These are phyloP conservation scores for Capsella bursapastoris DNA, from an alignment of 345 rosid species.

Conservation along the genomic window DNA sequence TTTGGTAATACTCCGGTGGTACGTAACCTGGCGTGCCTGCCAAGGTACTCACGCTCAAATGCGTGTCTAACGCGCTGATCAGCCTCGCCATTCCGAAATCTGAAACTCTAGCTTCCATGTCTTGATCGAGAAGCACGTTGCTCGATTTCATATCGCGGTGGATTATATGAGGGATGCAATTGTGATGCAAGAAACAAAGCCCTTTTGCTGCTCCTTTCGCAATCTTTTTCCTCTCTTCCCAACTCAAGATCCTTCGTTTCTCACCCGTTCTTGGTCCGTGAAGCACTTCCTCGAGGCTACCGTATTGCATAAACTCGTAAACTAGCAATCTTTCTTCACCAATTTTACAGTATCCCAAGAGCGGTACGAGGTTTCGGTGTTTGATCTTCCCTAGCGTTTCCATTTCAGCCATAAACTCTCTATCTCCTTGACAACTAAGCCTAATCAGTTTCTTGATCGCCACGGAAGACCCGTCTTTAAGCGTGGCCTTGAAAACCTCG, in stretches of 20 bases:
- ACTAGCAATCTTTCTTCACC: constrained; percentile 96
- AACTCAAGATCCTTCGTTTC: constrained; percentile 58
- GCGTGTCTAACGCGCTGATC: constrained; percentile 94
- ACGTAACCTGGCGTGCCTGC: constrained; percentile 98
- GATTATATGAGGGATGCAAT: constrained; percentile 94
- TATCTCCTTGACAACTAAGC: constrained; percentile 90
- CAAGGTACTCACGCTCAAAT: constrained; percentile 90
- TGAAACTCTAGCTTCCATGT: constrained; percentile 92
- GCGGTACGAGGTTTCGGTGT: constrained; percentile 90
- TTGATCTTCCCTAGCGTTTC: constrained; percentile 96
- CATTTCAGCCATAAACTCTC: constrained; percentile 99
- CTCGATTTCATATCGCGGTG: constrained; percentile 98
- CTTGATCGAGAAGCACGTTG: constrained; percentile 86
- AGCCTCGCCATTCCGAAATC: constrained; percentile 99
- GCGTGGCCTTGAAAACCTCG: constrained; percentile 90
- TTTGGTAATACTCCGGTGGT: constrained; percentile 95
- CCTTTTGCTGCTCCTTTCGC: constrained; percentile 96
- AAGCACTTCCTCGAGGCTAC: constrained; percentile 92
- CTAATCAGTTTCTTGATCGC: constrained; percentile 94
- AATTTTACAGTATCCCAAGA: constrained; percentile 84
- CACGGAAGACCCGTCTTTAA: constrained; percentile 90
- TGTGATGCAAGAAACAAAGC: constrained; percentile 91
- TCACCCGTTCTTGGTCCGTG: constrained; percentile 69
- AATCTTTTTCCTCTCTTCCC: constrained; percentile 91
- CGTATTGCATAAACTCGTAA: constrained; percentile 89